These are phyloP conservation scores for Leucocoprinus birnbaumii DNA, from an alignment of 768 basidiomycete genomes.

Conservation along the genomic window DNA sequence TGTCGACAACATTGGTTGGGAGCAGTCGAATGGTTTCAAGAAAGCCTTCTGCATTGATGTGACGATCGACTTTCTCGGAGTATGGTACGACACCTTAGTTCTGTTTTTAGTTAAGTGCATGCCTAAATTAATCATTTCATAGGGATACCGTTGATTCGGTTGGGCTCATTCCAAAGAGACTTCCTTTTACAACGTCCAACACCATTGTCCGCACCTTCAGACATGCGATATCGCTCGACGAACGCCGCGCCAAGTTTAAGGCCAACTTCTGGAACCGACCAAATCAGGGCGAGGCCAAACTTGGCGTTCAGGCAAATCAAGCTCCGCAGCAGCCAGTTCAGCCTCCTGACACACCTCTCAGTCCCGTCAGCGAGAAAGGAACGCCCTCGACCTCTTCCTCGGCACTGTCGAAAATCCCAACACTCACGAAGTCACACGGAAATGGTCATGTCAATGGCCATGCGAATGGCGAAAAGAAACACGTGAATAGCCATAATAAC, in stretches of 20 bases:
- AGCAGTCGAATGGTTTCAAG: conserved; percentile 53
- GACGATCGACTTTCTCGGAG: conserved; percentile 55
- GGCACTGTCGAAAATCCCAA: background rate
- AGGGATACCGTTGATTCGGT: conserved; percentile 74
- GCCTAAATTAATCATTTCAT: background rate
- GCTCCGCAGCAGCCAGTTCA: background rate
- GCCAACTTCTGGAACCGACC: conserved; percentile 47
- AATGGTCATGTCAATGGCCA: background rate
- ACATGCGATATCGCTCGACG: conserved; percentile 65
- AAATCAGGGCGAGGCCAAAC: conserved; percentile 21
- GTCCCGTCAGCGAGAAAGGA: background rate
- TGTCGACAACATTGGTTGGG: conserved; percentile 45
- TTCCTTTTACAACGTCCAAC: conserved; percentile 59
- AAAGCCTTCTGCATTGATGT: conserved; percentile 51
- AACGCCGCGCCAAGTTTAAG: conserved; percentile 58
- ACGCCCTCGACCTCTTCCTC: background rate
- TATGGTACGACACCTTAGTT: conserved; percentile 36
- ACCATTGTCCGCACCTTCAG: conserved; percentile 56
- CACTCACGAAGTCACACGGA: background rate
- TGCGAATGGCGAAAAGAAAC: background rate
- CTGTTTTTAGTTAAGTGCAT: background rate
- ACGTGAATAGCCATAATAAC: background rate
- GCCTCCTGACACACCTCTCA: background rate
- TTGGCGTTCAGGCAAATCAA: conserved; percentile 17
- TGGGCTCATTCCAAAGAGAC: conserved; percentile 46